Conservation (phyloP, 257 asterid species). For the Nicotiana tabacum region DNA sequence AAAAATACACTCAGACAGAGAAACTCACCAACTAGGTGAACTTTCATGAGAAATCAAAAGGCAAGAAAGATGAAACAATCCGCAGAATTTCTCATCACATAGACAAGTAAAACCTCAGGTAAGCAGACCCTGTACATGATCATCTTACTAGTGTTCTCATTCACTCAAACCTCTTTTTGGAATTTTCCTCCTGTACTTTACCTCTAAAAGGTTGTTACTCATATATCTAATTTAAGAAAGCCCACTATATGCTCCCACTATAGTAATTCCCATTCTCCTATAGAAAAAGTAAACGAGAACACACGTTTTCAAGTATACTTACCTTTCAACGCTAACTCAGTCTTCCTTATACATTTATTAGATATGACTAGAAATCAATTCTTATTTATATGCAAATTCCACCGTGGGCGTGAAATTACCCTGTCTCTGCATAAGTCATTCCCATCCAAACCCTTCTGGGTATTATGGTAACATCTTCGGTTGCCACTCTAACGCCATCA, state of each 20-base stretch:
- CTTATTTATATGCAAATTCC: background rate
- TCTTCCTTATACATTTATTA: background rate
- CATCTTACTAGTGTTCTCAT: background rate
- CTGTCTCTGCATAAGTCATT: background rate
- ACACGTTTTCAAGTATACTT: background rate
- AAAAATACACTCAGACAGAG: background rate
- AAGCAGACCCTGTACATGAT: background rate
- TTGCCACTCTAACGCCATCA: too few species aligned
- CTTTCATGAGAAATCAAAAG: background rate
- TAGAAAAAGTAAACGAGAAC: background rate
- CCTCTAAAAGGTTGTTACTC: background rate
- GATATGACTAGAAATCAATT: background rate
- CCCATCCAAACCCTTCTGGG: background rate
- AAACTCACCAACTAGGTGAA: constrained; percentile 3
- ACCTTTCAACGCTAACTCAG: background rate
- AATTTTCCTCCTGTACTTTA: background rate
- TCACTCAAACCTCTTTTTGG: background rate
- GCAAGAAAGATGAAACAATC: background rate
- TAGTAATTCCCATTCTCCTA: background rate
- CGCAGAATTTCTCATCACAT: background rate
- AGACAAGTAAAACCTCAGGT: background rate
- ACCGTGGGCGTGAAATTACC: background rate
- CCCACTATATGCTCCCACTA: background rate
- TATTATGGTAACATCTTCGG: background rate
- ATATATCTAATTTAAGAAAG: background rate